Evolutionary conservation across 495 filamentous ascomycete species (phyloP), one percentile per base, ranked within the genome.

Genomic region (Melanomma pulvis-pyrius): DNA sequence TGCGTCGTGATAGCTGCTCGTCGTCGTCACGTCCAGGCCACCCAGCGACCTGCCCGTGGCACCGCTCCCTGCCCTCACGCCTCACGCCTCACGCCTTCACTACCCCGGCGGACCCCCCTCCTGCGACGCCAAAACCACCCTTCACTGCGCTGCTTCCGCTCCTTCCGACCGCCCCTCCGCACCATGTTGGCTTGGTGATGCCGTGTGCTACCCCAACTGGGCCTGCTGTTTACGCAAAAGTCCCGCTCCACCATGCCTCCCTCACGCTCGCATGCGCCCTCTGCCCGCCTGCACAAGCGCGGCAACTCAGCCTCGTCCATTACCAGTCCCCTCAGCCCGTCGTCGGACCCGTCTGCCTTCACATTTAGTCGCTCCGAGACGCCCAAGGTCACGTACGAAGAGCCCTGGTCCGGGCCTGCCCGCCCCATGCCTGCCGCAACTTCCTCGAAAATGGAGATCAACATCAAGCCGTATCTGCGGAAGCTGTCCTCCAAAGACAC

Each of bases 391-490:
- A 78, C 75, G 13, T 76, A 74, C 59, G 76, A 78, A 61, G 74
- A 76, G 62, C 64, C 72, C 26, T 48, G 59, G 61, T 13, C 61
- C 46, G 49, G 48, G 15, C 48, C 60, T 28, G 29, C 63, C 26
- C 47, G 44, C 60, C 48, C 61, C 44, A 50, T 39, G 51, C 58
- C 52, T 34, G 49, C 66, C 25, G 55, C 65, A 17, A 24, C 68
- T n/a, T 34, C 69, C 25, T 69, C 60, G 22, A 68, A 71, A 1
- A 63, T 69, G 41, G 39, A 44, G 39, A 75, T 78, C 0, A 82
- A 84, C 66, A 82, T 83, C 65, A 88, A 87, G 68, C 84, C 85
- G 11, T 78, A 86, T 21, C 71, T 85, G n/a, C 81, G 82, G 26
- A 86, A 84, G 64, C 73, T 82, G 47, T 81, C 83, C 21, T 59